Evolutionary conservation across 371 early-diverging fungal genomes (phyloP).

Genomic region (Mucor lusitanicus): DNA sequence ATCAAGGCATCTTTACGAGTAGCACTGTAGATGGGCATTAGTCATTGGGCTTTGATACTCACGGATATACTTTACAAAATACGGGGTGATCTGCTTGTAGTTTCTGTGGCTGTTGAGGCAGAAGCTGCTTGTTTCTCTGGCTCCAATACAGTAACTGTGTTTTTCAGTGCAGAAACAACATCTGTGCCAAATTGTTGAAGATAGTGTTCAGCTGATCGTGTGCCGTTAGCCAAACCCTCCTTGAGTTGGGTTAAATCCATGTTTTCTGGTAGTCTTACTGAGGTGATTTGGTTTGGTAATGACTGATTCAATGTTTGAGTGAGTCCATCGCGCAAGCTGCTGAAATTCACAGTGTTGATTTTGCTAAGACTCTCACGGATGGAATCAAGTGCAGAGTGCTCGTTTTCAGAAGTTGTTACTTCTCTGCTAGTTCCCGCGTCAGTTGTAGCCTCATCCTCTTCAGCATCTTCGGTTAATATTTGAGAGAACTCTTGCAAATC

Average conservation of each 20-base stretch:
- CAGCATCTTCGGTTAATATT: constrained; percentile 44
- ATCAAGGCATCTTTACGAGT: constrained; percentile 45
- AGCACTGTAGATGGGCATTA: constrained; percentile 23
- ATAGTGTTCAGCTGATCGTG: constrained; percentile 53
- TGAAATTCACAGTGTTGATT: constrained; percentile 33
- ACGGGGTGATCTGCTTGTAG: constrained; percentile 18
- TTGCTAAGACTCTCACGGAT: constrained; percentile 31
- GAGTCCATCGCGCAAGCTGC: constrained; percentile 25
- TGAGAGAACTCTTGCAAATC: constrained; percentile 52
- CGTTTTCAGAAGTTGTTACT: constrained; percentile 6
- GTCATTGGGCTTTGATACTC: neutral
- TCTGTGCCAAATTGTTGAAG: constrained; percentile 50
- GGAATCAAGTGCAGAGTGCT: constrained; percentile 11
- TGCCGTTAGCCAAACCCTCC: constrained; percentile 45
- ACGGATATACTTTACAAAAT: constrained; percentile 25
- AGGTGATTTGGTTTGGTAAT: constrained; percentile 27
- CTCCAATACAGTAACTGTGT: constrained; percentile 39
- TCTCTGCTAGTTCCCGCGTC: constrained; percentile 3
- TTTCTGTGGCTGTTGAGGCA: constrained; percentile 9
- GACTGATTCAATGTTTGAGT: constrained; percentile 24
- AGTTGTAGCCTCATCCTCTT: constrained; percentile 15
- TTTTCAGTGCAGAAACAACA: constrained; percentile 37
- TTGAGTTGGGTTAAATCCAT: constrained; percentile 40
- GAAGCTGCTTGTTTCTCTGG: constrained; percentile 29
- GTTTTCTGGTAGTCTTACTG: constrained; percentile 45